These are phyloP conservation scores for Aspergillus fijiensis DNA, from an alignment of 2,329 filamentous ascomycete genomes.

Conservation along the genomic window DNA sequence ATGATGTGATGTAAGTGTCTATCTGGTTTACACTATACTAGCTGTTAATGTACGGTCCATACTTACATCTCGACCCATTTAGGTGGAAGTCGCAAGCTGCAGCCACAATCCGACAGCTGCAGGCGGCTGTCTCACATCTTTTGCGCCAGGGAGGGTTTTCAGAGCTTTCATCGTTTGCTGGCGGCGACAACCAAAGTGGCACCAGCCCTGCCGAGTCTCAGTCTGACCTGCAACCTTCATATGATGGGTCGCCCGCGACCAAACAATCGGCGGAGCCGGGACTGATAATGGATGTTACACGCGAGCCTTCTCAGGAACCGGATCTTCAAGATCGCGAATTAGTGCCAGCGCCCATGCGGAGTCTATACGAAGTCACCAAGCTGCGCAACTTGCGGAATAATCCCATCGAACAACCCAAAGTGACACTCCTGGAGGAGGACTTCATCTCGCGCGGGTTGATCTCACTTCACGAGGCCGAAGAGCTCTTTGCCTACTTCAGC, in stretches of 20 bases:
- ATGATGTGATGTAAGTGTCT: slow-evolving; percentile 51
- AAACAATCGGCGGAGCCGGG: slow-evolving; percentile 28
- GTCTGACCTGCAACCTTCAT: slow-evolving; percentile 26
- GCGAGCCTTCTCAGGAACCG: slow-evolving; percentile 48
- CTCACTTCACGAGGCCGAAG: slow-evolving; percentile 50
- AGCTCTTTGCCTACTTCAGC: slow-evolving; percentile 53
- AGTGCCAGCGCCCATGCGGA: slow-evolving; percentile 54
- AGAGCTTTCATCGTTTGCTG: slow-evolving; percentile 40
- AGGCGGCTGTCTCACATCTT: slow-evolving; percentile 48
- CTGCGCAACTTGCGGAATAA: slow-evolving; percentile 45
- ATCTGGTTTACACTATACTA: background rate
- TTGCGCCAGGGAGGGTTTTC: slow-evolving; percentile 46
- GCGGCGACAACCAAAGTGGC: slow-evolving; percentile 29
- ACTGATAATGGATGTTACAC: slow-evolving; percentile 43
- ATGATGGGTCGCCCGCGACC: slow-evolving; percentile 30
- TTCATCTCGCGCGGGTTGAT: slow-evolving; percentile 53
- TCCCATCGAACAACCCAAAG: slow-evolving; percentile 37
- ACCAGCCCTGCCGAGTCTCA: slow-evolving; percentile 32
- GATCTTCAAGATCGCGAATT: slow-evolving; percentile 43
- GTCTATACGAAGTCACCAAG: slow-evolving; percentile 56
- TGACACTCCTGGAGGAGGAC: slow-evolving; percentile 46
- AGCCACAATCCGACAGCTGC: slow-evolving; percentile 44
- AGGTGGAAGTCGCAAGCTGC: slow-evolving; percentile 50
- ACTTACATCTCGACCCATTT: slow-evolving; percentile 8
- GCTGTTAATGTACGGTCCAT: background rate